Conservation (phyloP, 768 basidiomycete species). For the Lanmaoa pseudosensibilis region DNA sequence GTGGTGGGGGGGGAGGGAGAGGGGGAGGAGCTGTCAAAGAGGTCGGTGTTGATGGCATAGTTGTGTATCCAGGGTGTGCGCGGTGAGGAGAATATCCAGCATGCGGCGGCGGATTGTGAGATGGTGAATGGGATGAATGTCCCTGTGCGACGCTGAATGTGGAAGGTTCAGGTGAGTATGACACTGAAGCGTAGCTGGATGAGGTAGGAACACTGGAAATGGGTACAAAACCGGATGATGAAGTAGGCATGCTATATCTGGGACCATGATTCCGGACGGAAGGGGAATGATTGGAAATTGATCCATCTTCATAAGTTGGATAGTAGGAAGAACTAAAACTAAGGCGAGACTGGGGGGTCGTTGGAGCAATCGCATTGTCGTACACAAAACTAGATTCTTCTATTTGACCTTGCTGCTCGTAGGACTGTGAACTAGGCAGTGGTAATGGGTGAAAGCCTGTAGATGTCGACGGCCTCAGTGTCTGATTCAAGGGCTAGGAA, state of each 20-base stretch:
- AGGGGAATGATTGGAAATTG: slow-evolving; percentile 31
- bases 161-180: slow-evolving; percentile 36
- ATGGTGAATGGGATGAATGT: slow-evolving; percentile 38
- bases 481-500: slow-evolving; percentile 35
- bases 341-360: slow-evolving; percentile 36
- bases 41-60: slow-evolving; percentile 8
- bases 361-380: slow-evolving; percentile 41
- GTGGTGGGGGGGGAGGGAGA: slow-evolving; percentile 12
- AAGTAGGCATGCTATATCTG: slow-evolving; percentile 63
- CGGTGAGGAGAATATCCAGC: slow-evolving; percentile 23
- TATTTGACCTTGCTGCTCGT: slow-evolving; percentile 38
- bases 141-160: slow-evolving; percentile 38
- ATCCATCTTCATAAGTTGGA: slow-evolving; percentile 44
- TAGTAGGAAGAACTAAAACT: slow-evolving; percentile 42
- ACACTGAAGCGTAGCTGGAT: slow-evolving; percentile 37
- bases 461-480: slow-evolving; percentile 39
- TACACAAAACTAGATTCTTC: slow-evolving; percentile 37
- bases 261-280: slow-evolving; percentile 47
- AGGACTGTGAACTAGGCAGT: slow-evolving; percentile 36
- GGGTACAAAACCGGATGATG: slow-evolving; percentile 71
- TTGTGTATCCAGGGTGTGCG: slow-evolving; percentile 12
- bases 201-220: slow-evolving; percentile 39
- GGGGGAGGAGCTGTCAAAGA: slow-evolving; percentile 6
- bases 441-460: slow-evolving; percentile 36
- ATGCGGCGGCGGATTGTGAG: slow-evolving; percentile 19